Evolutionary conservation across 2,329 filamentous ascomycete species (phyloP).

Genomic region (Elsinoe fawcettii): DNA sequence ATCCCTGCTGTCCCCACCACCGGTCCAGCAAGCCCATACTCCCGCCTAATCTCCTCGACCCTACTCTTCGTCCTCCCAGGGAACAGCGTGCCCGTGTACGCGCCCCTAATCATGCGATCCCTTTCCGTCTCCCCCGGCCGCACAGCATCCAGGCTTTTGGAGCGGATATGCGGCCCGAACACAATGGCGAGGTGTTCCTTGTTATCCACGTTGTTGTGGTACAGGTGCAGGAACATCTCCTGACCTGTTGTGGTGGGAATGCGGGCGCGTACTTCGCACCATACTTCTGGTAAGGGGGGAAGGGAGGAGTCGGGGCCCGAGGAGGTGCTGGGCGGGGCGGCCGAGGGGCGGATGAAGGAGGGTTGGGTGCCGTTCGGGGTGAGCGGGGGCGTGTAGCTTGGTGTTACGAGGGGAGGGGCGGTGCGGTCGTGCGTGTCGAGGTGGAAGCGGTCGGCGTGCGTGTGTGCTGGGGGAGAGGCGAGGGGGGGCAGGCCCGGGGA

Average conservation of each 20-base stretch:
- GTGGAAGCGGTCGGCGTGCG: slow-evolving; percentile 34
- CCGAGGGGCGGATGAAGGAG: slow-evolving; percentile 22
- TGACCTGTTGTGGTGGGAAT: slow-evolving; percentile 88
- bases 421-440: slow-evolving; percentile 28
- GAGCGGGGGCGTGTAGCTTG: slow-evolving; percentile 42
- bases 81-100: slow-evolving; percentile 80
- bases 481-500: slow-evolving; percentile 36
- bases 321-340: slow-evolving; percentile 29
- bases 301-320: slow-evolving; percentile 36
- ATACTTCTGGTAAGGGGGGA: slow-evolving; percentile 70
- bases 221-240: slow-evolving; percentile 95
- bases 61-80: slow-evolving; percentile 75
- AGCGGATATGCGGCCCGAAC: slow-evolving; percentile 78
- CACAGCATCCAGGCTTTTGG: slow-evolving; percentile 60
- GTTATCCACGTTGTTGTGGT: slow-evolving; percentile 83
- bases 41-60: slow-evolving; percentile 44
- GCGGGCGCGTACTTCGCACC: slow-evolving; percentile 86
- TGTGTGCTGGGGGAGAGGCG: slow-evolving; percentile 44
- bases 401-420: slow-evolving; percentile 25
- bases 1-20: slow-evolving; percentile 17
- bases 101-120: slow-evolving; percentile 88
- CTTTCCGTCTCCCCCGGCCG: slow-evolving; percentile 73
- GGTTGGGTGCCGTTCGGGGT: slow-evolving; percentile 29
- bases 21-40: slow-evolving; percentile 28
- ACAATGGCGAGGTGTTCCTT: slow-evolving; percentile 98